These are phyloP conservation scores for Umbelopsis isabellina DNA, from an alignment of 192 early-diverging fungal species.

Conservation along the genomic window DNA sequence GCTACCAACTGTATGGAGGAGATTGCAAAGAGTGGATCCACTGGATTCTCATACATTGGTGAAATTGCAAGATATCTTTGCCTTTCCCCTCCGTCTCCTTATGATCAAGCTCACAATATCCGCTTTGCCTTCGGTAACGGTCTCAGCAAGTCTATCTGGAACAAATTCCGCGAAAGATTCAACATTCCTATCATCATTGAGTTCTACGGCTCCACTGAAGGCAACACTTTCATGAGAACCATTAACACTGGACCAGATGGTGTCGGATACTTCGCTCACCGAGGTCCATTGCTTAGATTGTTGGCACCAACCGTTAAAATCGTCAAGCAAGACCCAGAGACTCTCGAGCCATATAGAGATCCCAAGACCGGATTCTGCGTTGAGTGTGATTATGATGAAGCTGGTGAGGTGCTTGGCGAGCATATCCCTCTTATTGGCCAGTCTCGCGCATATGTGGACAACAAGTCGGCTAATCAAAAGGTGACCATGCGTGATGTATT, in stretches of 20 bases:
- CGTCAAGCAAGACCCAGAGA: slow-evolving; percentile 57
- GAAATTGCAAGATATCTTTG: slow-evolving; percentile 63
- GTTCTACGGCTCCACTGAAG: slow-evolving; percentile 64
- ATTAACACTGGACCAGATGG: slow-evolving; percentile 24
- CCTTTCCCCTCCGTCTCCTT: slow-evolving; percentile 37
- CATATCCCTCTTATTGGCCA: slow-evolving; percentile 3
- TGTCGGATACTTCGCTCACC: slow-evolving; percentile 2
- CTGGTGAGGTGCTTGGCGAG: slow-evolving; percentile 47
- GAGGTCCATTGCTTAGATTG: slow-evolving; percentile 28
- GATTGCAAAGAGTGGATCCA: background rate
- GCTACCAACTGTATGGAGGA: slow-evolving; percentile 18
- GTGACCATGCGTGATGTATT: slow-evolving; percentile 51
- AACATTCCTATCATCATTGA: slow-evolving; percentile 54
- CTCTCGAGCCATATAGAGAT: slow-evolving; percentile 49
- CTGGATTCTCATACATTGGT: slow-evolving; percentile 55
- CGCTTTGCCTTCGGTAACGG: slow-evolving; percentile 63
- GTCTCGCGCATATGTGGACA: slow-evolving; percentile 44
- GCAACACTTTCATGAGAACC: slow-evolving; percentile 10
- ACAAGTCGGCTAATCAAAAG: slow-evolving; percentile 39
- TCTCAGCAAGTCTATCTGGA: slow-evolving; percentile 62
- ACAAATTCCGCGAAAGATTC: slow-evolving; percentile 57
- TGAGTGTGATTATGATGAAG: slow-evolving; percentile 43
- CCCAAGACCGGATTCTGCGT: slow-evolving; percentile 52
- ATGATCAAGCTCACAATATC: slow-evolving; percentile 51
- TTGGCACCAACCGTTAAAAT: slow-evolving; percentile 41